Evolutionary conservation across 768 basidiomycete species (phyloP), one percentile per base, ranked within the genome.

Genomic region (Lentinula edodes): DNA sequence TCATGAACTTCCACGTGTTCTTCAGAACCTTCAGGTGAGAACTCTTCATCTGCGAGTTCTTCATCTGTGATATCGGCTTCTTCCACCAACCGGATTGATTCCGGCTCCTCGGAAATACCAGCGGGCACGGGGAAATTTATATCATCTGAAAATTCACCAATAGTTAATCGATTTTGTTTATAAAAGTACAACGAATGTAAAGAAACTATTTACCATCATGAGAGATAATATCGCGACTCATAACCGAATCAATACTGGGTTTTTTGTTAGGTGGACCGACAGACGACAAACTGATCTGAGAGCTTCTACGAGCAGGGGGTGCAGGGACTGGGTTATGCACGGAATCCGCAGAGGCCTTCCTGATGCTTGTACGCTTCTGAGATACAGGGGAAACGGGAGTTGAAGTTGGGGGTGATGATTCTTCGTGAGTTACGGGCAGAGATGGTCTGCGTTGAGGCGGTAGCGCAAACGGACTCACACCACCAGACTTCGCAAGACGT

Each of bases 401-500:
- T 15, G 45, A 48, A 2, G 56, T n/a, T 36, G 15, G 18, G 13
- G 46, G n/a, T 20, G 43, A 38, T 20, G 32, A 2, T 15, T 48
- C 58, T 20, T 59, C 32, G 2, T 41, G 18, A 13, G 18, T 46
- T 28, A 5, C 41, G 15, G 56, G 23, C 2, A 41, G 13, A 46
- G 20, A 60, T 43, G 43, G 51, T 36, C 39, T 53, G 34, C 61
- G 54, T 38, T 66, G 69, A 28, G 75, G 72, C 34, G 68, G 76
- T 13, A 75, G 72, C 7, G 76, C 73, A 58, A 87, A 79, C 2
- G 87, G 83, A 65, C 87, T 77, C 74, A 80, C 73, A 64, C 82
- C 80, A 15, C 88, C 89, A 75, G 84, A 85, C 71, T 84, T 82
- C 6, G 85, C 84, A 41, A 85, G 68, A 20, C 73, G 76, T 62